phyloP scores from a whole-genome alignment of 192 early-diverging fungal genomes.

The Gaertneriomyces semiglobifer region DNA sequence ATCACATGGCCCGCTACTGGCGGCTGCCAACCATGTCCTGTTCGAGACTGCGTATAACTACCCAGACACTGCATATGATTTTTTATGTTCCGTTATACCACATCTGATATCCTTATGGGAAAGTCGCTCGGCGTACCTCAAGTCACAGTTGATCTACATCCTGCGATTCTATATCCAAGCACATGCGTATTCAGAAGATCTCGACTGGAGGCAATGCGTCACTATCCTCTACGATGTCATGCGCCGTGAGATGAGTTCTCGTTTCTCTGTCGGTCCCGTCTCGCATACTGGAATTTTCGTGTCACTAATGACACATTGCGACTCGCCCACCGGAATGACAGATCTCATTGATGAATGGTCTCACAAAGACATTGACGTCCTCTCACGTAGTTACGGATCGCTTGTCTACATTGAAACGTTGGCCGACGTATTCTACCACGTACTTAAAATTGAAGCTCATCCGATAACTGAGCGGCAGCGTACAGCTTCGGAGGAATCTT shows the following conservation, averaged over 20 bases:
- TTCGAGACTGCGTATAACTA: conserved; percentile 13
- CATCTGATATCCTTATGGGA: conserved; percentile 19
- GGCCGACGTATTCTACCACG: conserved; percentile 8
- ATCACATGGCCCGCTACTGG: conserved; percentile 21
- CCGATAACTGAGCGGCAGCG: too few species aligned
- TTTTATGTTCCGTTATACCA: conserved; percentile 6
- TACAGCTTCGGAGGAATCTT: background rate
- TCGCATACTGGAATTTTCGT: conserved; percentile 1
- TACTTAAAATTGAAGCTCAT: conserved; percentile 3
- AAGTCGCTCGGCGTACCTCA: conserved; percentile 4
- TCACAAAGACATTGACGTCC: background rate
- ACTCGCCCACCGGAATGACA: background rate
- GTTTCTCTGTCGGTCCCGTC: conserved; percentile 11
- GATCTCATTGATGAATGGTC: background rate
- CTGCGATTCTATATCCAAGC: conserved; percentile 23
- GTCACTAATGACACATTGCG: background rate
- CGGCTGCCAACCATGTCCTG: conserved; percentile 20
- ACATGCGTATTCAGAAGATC: background rate
- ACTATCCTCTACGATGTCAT: conserved; percentile 11
- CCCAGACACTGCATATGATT: background rate
- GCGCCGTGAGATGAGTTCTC: conserved; percentile 8
- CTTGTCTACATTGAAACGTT: conserved; percentile 11
- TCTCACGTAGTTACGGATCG: background rate
- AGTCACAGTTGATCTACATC: conserved; percentile 1
- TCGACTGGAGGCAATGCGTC: background rate